Base-by-base conservation (phyloP, 2,329 filamentous ascomycete species). In the Lojkania enalia region DNA sequence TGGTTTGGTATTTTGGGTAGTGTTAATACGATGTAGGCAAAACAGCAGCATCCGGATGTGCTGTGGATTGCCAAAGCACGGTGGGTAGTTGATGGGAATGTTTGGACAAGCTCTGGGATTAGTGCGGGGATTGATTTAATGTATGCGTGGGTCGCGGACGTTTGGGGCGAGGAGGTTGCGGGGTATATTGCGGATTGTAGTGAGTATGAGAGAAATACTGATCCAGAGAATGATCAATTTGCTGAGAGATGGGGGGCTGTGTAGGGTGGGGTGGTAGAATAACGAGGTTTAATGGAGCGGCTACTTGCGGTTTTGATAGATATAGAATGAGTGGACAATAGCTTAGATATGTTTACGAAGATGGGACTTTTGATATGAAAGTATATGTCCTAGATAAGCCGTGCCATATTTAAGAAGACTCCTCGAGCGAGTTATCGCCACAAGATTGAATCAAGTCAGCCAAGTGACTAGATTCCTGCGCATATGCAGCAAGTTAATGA, bases 101-200 rank as follows among this genome's bases (percentile, higher is more conserved):
- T 86, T 5, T 88, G 84, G 83, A 82, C 80, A 3, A 80, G 80
- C 2, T 83, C 81, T 0, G 84, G 85, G 0, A 76, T 86, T 4
- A 77, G 76, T 39, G 82, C 83, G 1, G 83, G 83, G 0, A 84
- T 84, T 35, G 83, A 86, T 70, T 70, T 79, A 47, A 79, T 75
- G 32, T 73, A 82, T 58, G 82, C 79, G 1, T 85, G 79, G 66
- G 72, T 85, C 14, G 73, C 60, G 25, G 66, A 74, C 21, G 66
- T 79, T 3, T 85, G 77, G 63, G 82, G 82, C 0, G 71, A 76
- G 32, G 74, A 75, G 1, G 61, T 72, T 12, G 81, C 82, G 1
- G 60, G 67, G 18, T 56, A 55, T 1, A 64, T 84, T 20, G 79
- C 80, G 2, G 67, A 75, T 39, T 60, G 54, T 20, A 76, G 81